Evolutionary conservation across 2,329 filamentous ascomycete species (phyloP), one percentile per base, ranked within the genome.

Genomic region (Aspergillus aculeatus): DNA sequence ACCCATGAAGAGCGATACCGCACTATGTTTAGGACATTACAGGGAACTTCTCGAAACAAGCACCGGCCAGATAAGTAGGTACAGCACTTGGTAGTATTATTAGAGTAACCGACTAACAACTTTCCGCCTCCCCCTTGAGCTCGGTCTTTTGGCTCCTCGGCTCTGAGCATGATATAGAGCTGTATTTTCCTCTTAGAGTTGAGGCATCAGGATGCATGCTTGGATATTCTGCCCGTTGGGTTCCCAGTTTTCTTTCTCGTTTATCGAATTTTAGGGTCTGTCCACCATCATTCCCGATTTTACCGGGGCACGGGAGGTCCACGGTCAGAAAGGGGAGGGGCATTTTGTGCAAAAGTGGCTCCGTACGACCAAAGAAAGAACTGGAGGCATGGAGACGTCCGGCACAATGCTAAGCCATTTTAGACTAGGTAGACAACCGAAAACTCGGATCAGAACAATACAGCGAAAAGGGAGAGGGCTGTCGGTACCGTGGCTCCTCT

Each of bases 391-490:
- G 60, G 48, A 56, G 54, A 54, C 41, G 50, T 50, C 32, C 60
- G 60, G 58, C 50, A 60, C 38, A 62, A 52, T 41, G 62, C 57
- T 54, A 63, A 63, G 53, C 59, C 49, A 55, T 55, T 56, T 50
- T 54, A 51, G 24, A 47, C 52, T 52, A 49, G 50, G 44, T 56
- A 50, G 49, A 58, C 59, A 54, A 57, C 59, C 53, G 59, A 61
- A 63, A 62, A 63, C 61, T 63, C 61, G 61, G 50, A 49, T 62
- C 55, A 60, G 50, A 50, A 44, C 57, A 54, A 35, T 49, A 59
- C 47, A 54, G 56, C 38, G 16, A 63, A 59, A 64, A 64, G 51
- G 62, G 62, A 58, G 55, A 47, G 53, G 58, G 29, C 49, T 50
- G 57, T 44, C 50, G 54, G 60, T 62, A 53, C 62, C 60, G 60